These are phyloP conservation scores for Copromyces sp. DNA, from an alignment of 495 filamentous ascomycete species.

Conservation along the genomic window DNA sequence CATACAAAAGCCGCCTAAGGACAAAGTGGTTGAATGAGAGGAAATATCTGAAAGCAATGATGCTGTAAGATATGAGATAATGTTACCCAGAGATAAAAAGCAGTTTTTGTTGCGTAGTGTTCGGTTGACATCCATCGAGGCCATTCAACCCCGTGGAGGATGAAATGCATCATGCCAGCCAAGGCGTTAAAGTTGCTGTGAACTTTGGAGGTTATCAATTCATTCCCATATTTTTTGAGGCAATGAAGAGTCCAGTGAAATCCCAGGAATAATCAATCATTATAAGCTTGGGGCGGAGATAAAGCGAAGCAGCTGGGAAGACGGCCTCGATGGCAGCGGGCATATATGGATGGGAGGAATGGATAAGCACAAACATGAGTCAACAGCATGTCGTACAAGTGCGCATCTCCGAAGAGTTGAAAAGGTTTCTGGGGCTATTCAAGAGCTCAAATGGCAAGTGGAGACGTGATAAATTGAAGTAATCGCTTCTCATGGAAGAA, in stretches of 20 bases:
- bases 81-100: not conserved
- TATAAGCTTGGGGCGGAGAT: not conserved
- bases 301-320: not conserved
- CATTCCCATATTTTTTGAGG: not conserved
- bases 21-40: not conserved
- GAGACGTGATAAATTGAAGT: not conserved
- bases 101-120: not conserved
- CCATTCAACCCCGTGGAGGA: not conserved
- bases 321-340: not conserved
- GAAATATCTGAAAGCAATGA: not conserved
- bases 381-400: not conserved
- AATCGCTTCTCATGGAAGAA: not conserved
- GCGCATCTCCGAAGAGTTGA: not conserved
- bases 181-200: not conserved
- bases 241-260: not conserved
- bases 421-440: not conserved
- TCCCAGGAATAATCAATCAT: not conserved
- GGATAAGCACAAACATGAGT: not conserved
- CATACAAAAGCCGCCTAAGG: not conserved
- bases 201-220: not conserved
- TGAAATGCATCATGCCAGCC: not conserved
- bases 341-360: not conserved
- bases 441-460: not conserved
- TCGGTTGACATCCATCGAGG: not conserved
- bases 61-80: not conserved